phyloP scores from a whole-genome alignment of 2,329 filamentous ascomycete species.

The Claviceps pazoutovae region DNA sequence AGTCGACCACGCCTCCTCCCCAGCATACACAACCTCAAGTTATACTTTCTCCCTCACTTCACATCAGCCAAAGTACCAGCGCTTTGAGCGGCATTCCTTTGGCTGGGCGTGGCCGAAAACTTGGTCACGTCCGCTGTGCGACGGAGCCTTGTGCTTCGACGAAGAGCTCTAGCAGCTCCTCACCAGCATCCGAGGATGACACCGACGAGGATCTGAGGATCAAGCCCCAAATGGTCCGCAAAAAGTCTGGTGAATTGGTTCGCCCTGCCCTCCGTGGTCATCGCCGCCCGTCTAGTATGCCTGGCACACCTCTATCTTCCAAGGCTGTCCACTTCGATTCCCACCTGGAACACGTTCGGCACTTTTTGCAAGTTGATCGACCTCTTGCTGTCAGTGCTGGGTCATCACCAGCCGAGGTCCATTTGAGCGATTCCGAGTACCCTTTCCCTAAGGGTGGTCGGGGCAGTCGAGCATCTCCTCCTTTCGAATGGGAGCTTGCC shows the following conservation, averaged over 20 bases:
- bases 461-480: conserved; percentile 25
- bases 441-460: conserved; percentile 50
- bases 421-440: conserved; percentile 80
- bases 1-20: conserved; percentile 30
- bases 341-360: conserved; percentile 86
- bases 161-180: conserved; percentile 34
- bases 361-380: conserved; percentile 87
- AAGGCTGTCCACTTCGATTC: conserved; percentile 99
- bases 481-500: conserved; percentile 77
- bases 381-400: conserved; percentile 93
- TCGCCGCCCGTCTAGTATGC: conserved; percentile 86
- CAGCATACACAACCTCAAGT: conserved; percentile 27
- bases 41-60: conserved; percentile 15
- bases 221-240: conserved; percentile 88
- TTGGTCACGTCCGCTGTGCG: conserved; percentile 38
- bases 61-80: conserved; percentile 34
- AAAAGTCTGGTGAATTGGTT: conserved; percentile 96
- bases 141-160: conserved; percentile 39
- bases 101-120: conserved; percentile 21
- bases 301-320: conserved; percentile 85
- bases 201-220: conserved; percentile 42
- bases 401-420: conserved; percentile 77
- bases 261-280: conserved; percentile 73
- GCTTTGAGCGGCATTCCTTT: conserved; percentile 28
- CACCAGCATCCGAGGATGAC: conserved; percentile 47